Base-by-base conservation (phyloP, 2,329 filamentous ascomycete species). In the Cryoendolithus antarcticus region DNA sequence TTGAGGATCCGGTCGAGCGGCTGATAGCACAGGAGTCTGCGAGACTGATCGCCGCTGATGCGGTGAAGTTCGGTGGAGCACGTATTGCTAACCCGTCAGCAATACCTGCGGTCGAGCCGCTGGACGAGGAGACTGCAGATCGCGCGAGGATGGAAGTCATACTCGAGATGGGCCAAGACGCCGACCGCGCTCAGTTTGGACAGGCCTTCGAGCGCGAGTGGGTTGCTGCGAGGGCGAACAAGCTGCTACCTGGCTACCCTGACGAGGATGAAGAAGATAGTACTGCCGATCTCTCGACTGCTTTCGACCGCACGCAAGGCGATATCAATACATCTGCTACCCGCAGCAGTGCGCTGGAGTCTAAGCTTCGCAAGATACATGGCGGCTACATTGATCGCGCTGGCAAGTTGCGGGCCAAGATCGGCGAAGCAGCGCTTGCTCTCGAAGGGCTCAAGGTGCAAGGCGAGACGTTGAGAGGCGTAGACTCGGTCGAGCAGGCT, bases 371-470 rank as follows among this genome's bases (percentile, higher is more conserved):
- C 0, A 70, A 93, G 39, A 80, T 91, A 52, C 76, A 93, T 2
- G 88, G 88, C 15, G 91, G 91, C 9, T 98, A 98, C 63, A 80
- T 88, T 58, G 79, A 86, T 50, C 81, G 91, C 27, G 78, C 85
- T 28, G 86, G 86, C 60, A 78, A 76, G 50, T 71, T 98, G 19
- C 75, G 77, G 13, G 73, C 78, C 44, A 96, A 94, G 65, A 83
- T 93, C 45, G 62, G 64, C 11, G 82, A 86, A 48, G 84, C 86
- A 1, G 75, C 77, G 19, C 74, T 77, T 12, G 82, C 82, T 2
- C 69, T 95, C 9, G 75, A 80, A 41, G 82, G 83, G 63, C 82
- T 83, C 2, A 75, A 65, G 35, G 66, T 77, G 39, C 82, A 85
- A 1, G 68, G 93, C 0, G 74, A 82, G 50, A 77, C 78, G 1